Evolutionary conservation across 805 yeast species (phyloP), one percentile per base, ranked within the genome.

Genomic region (Candida golubevii): DNA sequence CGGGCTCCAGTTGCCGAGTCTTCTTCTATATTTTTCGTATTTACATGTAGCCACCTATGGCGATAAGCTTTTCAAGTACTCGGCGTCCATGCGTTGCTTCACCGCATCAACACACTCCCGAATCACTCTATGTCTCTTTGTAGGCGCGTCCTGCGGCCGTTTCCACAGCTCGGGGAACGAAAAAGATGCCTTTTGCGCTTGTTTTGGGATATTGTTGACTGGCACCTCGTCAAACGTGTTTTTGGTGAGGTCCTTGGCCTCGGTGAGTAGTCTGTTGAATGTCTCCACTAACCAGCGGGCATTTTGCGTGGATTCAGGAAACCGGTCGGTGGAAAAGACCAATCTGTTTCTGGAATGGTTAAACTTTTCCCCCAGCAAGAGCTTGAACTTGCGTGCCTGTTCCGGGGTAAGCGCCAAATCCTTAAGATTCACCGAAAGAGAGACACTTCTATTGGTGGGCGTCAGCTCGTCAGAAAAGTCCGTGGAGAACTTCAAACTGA

Each of bases 221-320:
- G 97, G 97, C 29, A 91, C 69, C 57, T 87, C 95, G 35, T 74
- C 72, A 54, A 87, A 86, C n/a, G 54, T 50, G 47, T 77, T 77
- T 44, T 84, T 85, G n/a, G 66, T 56, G 36, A 75, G 59, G 41
- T 79, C 84, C 57, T 80, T 85, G 7, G 96, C 71, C 55, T 82
- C 90, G 26, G 61, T 60, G 27, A 90, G 57, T 39, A 93, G 69
- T 44, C 73, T 74, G 53, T 77, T 76, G 51, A 89, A 70, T 26
- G 80, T 72, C 44, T 80, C 85, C 14, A 83, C 81, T 50, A 88
- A 67, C 61, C 74, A 81, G 51, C 85, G 77, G 39, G 91, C 85
- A 65, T 93, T 93, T 65, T 91, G 97, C 1, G 95, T 78, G 35
- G 96, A 83, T 56, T 88, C 87, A 7, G 79, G 72, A 62, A 75